These are phyloP conservation scores for Postia placenta DNA, from an alignment of 768 basidiomycete species.

Conservation along the genomic window DNA sequence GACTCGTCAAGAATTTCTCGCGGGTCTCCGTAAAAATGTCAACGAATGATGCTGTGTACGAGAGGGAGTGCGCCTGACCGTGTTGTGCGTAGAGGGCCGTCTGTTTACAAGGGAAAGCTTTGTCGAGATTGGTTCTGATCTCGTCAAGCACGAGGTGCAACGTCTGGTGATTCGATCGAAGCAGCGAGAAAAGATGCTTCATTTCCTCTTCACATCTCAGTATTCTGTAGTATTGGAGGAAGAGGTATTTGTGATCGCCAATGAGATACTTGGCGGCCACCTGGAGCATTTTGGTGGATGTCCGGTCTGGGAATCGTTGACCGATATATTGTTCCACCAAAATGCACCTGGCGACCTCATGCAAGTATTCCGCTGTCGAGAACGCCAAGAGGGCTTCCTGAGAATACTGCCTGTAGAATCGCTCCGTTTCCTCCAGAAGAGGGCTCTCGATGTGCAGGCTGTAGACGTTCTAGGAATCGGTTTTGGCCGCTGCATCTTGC, in stretches of 20 bases:
- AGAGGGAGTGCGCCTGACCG: constrained; percentile 42
- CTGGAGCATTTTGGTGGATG: constrained; percentile 77
- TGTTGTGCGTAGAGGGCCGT: constrained; percentile 54
- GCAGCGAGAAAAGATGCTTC: constrained; percentile 87
- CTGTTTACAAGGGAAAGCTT: constrained; percentile 77
- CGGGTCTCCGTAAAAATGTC: constrained; percentile 90
- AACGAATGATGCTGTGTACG: constrained; percentile 92
- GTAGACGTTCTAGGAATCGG: constrained; percentile 91
- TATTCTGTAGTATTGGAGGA: constrained; percentile 91
- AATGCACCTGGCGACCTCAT: constrained; percentile 88
- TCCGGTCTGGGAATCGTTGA: constrained; percentile 86
- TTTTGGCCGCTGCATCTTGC: constrained; percentile 88
- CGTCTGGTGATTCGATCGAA: constrained; percentile 85
- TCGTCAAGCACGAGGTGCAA: constrained; percentile 85
- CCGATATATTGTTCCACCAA: constrained; percentile 94
- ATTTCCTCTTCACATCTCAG: constrained; percentile 95
- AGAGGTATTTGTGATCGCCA: constrained; percentile 67
- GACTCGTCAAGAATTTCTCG: constrained; percentile 86
- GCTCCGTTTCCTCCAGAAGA: constrained; percentile 84
- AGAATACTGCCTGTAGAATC: constrained; percentile 89
- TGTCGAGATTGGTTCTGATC: constrained; percentile 95
- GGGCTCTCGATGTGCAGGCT: constrained; percentile 84
- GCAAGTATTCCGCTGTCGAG: constrained; percentile 90
- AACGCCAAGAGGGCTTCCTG: constrained; percentile 84
- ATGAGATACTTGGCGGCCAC: constrained; percentile 90